phyloP scores from a whole-genome alignment of 2,329 filamentous ascomycete genomes.

The Fusarium sp. region DNA sequence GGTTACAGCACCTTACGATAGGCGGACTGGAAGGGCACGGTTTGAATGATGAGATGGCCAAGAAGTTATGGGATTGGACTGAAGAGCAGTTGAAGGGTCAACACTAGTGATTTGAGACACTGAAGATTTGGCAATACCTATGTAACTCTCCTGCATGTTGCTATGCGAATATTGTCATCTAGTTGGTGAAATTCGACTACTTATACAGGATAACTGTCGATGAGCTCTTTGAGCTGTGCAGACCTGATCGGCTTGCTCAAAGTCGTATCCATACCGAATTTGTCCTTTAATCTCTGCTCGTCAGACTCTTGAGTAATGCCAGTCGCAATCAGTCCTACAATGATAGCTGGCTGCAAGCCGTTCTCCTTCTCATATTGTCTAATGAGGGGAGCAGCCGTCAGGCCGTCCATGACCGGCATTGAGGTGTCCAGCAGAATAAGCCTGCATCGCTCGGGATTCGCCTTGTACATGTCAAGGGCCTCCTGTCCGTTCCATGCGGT shows the following conservation, averaged over 20 bases:
- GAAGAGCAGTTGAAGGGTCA: constrained; percentile 3
- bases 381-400: constrained; percentile 1
- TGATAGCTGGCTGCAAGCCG: neutral
- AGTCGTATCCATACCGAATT: constrained; percentile 7
- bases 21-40: constrained; percentile 1
- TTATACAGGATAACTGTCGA: neutral
- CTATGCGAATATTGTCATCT: neutral
- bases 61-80: constrained; percentile 16
- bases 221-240: neutral
- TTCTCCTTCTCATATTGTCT: constrained; percentile 10
- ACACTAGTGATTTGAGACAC: rapidly evolving
- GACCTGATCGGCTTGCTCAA: neutral
- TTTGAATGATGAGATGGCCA: neutral
- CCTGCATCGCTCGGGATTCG: constrained; percentile 1
- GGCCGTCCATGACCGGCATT: constrained; percentile 25
- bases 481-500: constrained; percentile 14
- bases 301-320: neutral
- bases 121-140: neutral
- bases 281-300: neutral
- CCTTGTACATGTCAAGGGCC: constrained; percentile 8
- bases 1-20: too few species aligned
- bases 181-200: neutral
- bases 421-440: constrained; percentile 13
- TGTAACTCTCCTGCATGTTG: neutral
- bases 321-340: neutral